phyloP scores from a whole-genome alignment of 208 protist species.

The Wallacemonas rigidus region DNA sequence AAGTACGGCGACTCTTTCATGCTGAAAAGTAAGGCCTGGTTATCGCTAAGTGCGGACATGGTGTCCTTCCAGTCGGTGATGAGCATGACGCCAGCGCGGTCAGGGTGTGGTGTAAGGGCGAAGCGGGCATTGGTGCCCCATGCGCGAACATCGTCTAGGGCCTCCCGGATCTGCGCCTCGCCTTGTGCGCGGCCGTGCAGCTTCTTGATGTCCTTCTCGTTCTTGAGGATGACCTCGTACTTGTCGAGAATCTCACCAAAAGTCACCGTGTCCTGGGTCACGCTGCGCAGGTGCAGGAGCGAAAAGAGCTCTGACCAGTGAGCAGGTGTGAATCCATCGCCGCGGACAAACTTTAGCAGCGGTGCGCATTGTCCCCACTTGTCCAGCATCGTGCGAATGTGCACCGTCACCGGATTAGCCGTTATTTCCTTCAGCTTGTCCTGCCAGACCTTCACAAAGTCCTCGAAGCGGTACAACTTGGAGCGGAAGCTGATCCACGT shows the following conservation, averaged over 20 bases:
- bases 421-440: conserved; percentile 83
- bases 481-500: conserved; percentile 94
- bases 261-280: conserved; percentile 88
- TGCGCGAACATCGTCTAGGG: conserved; percentile 93
- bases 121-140: conserved; percentile 93
- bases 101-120: conserved; percentile 74
- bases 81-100: conserved; percentile 80
- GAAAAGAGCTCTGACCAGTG: conserved; percentile 96
- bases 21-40: conserved; percentile 95
- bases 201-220: conserved; percentile 90
- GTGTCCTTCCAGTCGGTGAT: conserved; percentile 98
- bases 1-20: conserved; percentile 98
- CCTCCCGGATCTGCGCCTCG: conserved; percentile 96
- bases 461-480: conserved; percentile 95
- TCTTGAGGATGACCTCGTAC: conserved; percentile 69
- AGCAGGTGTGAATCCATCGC: conserved; percentile 94
- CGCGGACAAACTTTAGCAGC: conserved; percentile 93
- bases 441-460: conserved; percentile 94
- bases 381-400: conserved; percentile 90
- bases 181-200: conserved; percentile 94
- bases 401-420: conserved; percentile 79
- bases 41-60: conserved; percentile 94
- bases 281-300: conserved; percentile 75
- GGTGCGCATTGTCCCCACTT: conserved; percentile 81
- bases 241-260: conserved; percentile 92